phyloP scores from a whole-genome alignment of 1,139 yeast genomes.

The Dujonia santamariae region DNA sequence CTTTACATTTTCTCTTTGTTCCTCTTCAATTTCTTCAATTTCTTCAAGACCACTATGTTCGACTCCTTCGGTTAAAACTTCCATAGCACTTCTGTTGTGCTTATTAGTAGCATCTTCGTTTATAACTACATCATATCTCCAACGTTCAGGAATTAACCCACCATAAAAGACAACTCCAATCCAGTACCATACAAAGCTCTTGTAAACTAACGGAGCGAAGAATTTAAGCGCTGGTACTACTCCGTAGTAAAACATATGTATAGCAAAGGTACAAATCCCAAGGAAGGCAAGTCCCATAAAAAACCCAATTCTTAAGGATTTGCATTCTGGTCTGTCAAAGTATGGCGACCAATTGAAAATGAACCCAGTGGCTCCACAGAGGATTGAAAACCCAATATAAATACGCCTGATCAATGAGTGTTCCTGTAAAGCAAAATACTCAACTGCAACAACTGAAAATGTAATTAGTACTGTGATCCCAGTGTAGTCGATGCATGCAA shows the following conservation, averaged over 20 bases:
- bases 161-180: constrained; percentile 88
- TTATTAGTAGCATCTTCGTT: constrained; percentile 29
- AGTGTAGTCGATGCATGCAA: constrained; percentile 93
- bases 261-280: constrained; percentile 66
- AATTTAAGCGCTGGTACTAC: constrained; percentile 46
- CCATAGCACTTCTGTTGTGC: constrained; percentile 29
- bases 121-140: constrained; percentile 64
- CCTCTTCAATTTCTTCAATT: constrained; percentile 38
- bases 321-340: constrained; percentile 83
- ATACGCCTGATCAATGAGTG: constrained; percentile 46
- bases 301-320: constrained; percentile 77
- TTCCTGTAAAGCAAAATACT: constrained; percentile 72
- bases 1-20: constrained; percentile 17
- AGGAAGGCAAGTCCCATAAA: constrained; percentile 76
- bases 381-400: constrained; percentile 59
- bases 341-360: constrained; percentile 85
- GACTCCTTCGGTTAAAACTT: constrained; percentile 33
- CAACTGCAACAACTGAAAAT: constrained; percentile 85
- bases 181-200: constrained; percentile 71
- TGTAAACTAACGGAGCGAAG: constrained; percentile 59
- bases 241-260: constrained; percentile 58
- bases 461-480: constrained; percentile 90
- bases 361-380: constrained; percentile 72
- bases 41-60: constrained; percentile 46
- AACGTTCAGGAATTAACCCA: constrained; percentile 84